Conservation (phyloP, 202 grass and related monocot species). For the Brachypodium distachyon region DNA sequence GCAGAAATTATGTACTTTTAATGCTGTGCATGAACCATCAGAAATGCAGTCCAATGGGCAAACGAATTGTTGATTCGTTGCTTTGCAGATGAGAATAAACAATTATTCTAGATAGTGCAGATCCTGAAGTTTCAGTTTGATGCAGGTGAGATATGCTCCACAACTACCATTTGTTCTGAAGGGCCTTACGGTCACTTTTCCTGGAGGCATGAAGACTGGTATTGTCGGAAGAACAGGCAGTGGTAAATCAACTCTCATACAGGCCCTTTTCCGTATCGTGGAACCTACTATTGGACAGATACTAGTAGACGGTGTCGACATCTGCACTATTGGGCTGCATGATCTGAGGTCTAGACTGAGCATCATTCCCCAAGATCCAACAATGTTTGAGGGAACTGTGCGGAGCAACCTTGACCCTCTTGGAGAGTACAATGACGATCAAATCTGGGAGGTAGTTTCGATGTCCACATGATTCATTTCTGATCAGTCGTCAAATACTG, state of each 20-base stretch:
- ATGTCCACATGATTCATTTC: not conserved
- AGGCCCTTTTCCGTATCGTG: slow-evolving; percentile 78
- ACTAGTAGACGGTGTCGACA: slow-evolving; percentile 64
- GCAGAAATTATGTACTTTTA: not conserved
- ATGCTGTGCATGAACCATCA: not conserved
- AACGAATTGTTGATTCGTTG: not conserved
- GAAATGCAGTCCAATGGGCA: not conserved
- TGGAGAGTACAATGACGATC: slow-evolving; percentile 67
- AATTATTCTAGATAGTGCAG: not conserved
- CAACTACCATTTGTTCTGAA: slow-evolving; percentile 87
- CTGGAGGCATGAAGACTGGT: slow-evolving; percentile 77
- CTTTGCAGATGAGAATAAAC: not conserved
- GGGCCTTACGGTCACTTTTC: slow-evolving; percentile 72
- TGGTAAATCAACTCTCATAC: slow-evolving; percentile 90
- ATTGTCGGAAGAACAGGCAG: slow-evolving; percentile 96
- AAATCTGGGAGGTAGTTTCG: slow-evolving; percentile 75
- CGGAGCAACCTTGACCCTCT: slow-evolving; percentile 91
- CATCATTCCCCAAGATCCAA: slow-evolving; percentile 96
- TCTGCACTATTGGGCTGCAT: slow-evolving; percentile 83
- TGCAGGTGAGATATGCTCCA: slow-evolving; percentile 69
- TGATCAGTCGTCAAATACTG: not conserved
- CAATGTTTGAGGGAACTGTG: slow-evolving; percentile 90
- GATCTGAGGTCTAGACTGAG: slow-evolving; percentile 85
- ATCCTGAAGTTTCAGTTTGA: slow-evolving; percentile 5
- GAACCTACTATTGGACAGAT: slow-evolving; percentile 69